Evolutionary conservation across 176 grass and related monocot genomes (phyloP).

Genomic region (Zea luxurians): DNA sequence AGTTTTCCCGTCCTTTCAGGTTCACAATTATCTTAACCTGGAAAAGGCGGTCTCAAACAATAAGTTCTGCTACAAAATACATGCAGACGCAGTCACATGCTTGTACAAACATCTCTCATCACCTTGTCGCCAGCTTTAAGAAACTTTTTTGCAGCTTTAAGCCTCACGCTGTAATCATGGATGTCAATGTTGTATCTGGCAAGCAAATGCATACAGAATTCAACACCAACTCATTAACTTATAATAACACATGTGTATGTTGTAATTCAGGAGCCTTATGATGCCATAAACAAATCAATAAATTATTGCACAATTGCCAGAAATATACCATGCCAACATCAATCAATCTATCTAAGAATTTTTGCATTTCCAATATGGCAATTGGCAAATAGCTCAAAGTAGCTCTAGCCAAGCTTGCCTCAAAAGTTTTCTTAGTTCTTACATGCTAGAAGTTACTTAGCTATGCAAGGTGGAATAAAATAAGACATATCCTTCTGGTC

Average conservation of each 20-base stretch:
- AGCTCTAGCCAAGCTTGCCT: background rate
- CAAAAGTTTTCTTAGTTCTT: background rate
- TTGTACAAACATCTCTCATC: constrained; percentile 2
- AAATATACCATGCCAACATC: constrained; percentile 7
- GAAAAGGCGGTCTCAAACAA: constrained; percentile 36
- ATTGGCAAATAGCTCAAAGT: background rate
- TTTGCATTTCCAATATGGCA: background rate
- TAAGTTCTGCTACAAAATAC: constrained; percentile 17
- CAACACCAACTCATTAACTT: constrained; percentile 1
- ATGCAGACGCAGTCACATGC: background rate
- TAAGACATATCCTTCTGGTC: constrained; percentile 1
- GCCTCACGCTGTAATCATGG: constrained; percentile 86
- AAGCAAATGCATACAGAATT: constrained; percentile 26
- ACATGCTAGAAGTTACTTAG: background rate
- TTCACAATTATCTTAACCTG: constrained; percentile 94
- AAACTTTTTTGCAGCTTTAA: constrained; percentile 82
- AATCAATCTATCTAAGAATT: background rate
- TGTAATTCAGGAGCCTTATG: constrained; percentile 6
- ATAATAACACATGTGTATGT: background rate
- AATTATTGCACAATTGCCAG: background rate
- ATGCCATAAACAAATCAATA: constrained; percentile 11
- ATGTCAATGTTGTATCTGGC: constrained; percentile 87
- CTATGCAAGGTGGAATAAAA: constrained; percentile 20
- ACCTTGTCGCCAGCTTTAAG: constrained; percentile 98
- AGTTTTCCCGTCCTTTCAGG: constrained; percentile 82